Evolutionary conservation across 2,329 filamentous ascomycete genomes (phyloP).

Genomic region (Aspergillus awamori): DNA sequence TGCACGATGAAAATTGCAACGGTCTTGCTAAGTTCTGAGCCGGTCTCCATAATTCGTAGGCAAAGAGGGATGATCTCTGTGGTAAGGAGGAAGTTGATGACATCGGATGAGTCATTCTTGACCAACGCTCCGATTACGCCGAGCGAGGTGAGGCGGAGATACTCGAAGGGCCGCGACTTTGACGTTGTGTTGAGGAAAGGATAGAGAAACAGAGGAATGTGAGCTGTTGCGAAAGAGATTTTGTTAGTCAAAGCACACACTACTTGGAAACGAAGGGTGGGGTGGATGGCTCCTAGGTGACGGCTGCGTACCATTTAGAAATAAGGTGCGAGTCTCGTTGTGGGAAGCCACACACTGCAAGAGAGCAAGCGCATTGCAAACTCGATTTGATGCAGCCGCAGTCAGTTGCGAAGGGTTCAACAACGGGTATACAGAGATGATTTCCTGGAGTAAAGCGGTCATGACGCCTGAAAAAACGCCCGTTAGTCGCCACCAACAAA

Average conservation of each 20-base stretch:
- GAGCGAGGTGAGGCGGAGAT: constrained; percentile 90
- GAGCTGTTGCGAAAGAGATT: constrained; percentile 60
- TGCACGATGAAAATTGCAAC: constrained; percentile 99
- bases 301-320: constrained; percentile 75
- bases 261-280: not conserved
- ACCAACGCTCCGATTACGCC: constrained; percentile 96
- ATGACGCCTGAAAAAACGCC: constrained; percentile 72
- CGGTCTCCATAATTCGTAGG: constrained; percentile 98
- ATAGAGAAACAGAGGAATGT: constrained; percentile 96
- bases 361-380: constrained; percentile 94
- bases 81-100: constrained; percentile 97
- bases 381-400: constrained; percentile 93
- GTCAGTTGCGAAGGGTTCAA: constrained; percentile 96
- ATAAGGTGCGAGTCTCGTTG: constrained; percentile 91
- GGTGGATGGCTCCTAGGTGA: constrained; percentile 9
- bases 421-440: constrained; percentile 96
- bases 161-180: constrained; percentile 96
- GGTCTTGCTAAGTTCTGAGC: constrained; percentile 96
- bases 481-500: constrained; percentile 12
- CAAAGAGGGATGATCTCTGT: constrained; percentile 98
- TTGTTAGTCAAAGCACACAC: constrained; percentile 11
- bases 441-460: constrained; percentile 96
- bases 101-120: constrained; percentile 97
- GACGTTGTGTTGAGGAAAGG: constrained; percentile 98
- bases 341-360: constrained; percentile 97